A percentile compares a stretch with the other conserved stretches of the same genome.
Conservation (phyloP, 1,284 basidiomycete species). For the Stereum hirsutum region DNA sequence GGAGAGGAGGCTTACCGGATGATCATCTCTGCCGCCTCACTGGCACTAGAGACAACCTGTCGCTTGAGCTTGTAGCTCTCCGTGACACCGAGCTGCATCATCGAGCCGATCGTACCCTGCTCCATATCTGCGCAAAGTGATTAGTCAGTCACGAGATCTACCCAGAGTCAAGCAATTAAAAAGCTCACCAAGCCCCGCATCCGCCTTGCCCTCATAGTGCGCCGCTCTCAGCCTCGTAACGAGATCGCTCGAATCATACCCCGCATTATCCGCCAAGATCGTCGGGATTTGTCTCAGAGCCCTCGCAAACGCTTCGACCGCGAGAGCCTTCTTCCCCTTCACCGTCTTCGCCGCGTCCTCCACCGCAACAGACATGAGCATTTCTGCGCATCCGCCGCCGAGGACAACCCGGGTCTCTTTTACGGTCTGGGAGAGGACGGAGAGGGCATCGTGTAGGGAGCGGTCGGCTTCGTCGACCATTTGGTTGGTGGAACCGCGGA, state of each 20-base stretch:
- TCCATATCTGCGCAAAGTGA: conserved; percentile 66
- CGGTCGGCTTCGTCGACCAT: conserved; percentile 99
- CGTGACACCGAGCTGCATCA: conserved; percentile 83
- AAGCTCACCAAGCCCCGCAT: conserved; percentile 77
- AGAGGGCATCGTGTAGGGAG: conserved; percentile 95
- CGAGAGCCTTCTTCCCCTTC: conserved; percentile 93
- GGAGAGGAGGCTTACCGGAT: conserved; percentile 57
- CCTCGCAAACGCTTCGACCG: conserved; percentile 84
- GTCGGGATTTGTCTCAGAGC: conserved; percentile 94
- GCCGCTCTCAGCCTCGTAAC: conserved; percentile 88
- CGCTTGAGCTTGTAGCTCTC: conserved; percentile 98
- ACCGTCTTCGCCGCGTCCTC: conserved; percentile 84
- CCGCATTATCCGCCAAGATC: conserved; percentile 96
- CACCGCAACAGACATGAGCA: conserved; percentile 93
- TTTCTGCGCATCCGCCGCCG: conserved; percentile 96
- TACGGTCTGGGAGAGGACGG: conserved; percentile 95
- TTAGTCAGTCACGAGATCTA: not conserved
- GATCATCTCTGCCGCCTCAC: conserved; percentile 98
- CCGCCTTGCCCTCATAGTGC: conserved; percentile 83
- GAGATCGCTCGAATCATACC: conserved; percentile 94
- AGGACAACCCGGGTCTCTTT: conserved; percentile 93
- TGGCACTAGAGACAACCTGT: conserved; percentile 91
- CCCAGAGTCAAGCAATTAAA: conserved; percentile 1
- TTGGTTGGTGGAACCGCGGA: conserved; percentile 94
- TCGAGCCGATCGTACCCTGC: conserved; percentile 76